These are phyloP conservation scores for Hypholoma fasciculare DNA, from an alignment of 768 basidiomycete genomes.

Conservation along the genomic window DNA sequence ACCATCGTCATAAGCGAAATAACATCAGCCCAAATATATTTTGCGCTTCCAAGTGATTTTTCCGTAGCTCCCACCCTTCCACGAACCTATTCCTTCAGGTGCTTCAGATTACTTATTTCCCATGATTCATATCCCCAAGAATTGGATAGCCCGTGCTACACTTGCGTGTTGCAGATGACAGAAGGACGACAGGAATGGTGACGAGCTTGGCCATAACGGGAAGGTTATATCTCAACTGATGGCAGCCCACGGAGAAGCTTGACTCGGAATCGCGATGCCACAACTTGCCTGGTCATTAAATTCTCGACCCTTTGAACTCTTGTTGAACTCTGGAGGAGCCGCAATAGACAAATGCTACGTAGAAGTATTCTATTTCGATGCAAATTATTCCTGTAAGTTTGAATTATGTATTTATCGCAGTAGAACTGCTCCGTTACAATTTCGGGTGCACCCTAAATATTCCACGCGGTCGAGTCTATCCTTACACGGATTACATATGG, in stretches of 20 bases:
- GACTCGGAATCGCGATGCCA: not conserved
- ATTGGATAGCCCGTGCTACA: not conserved
- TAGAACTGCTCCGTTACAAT: no score
- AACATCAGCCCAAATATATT: constrained; percentile 7
- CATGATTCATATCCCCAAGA: not conserved
- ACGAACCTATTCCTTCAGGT: not conserved
- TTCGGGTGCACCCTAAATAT: no score
- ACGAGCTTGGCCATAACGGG: not conserved
- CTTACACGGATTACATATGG: no score
- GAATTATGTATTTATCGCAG: no score
- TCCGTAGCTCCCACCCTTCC: constrained; percentile 4
- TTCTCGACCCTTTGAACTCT: no score
- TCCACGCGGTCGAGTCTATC: no score
- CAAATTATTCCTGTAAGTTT: no score
- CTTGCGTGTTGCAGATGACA: not conserved
- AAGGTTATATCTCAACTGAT: not conserved
- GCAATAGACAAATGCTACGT: no score
- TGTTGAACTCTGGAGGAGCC: no score
- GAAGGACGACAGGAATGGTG: not conserved
- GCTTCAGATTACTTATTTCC: not conserved
- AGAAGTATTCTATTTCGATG: no score
- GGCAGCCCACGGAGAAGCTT: not conserved
- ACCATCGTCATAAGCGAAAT: constrained; percentile 8
- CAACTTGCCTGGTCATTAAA: not conserved
- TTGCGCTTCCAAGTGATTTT: constrained; percentile 3